Evolutionary conservation across 805 yeast species (phyloP), one percentile per base, ranked within the genome.

Genomic region (Maudiozyma saulgeensis): DNA sequence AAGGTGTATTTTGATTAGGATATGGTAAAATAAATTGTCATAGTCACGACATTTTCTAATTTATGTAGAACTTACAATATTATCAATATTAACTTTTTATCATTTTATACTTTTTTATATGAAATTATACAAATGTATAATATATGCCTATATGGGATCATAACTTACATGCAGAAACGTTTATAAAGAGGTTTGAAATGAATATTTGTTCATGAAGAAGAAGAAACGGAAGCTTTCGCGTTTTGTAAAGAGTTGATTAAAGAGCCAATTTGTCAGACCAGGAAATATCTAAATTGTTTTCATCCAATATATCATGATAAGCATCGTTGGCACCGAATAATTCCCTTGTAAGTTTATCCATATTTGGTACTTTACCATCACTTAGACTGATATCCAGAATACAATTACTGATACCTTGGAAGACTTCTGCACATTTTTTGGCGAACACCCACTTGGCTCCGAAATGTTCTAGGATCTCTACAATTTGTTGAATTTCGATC

Each of bases 391-490:
- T 72, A n/a, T 73, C 76, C 11, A 73, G 58, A n/a, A 74, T 69
- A 13, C 75, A 65, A 46, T 69, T 71, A 46, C 70, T 71, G 42
- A 75, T 69, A 38, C 67, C 69, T 47, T 69, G 67, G 54, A 77
- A 74, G 1, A 75, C 72, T 40, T 64, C 70, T 1, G 75, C 70
- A 47, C 76, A 69, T 53, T 69, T 67, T 32, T 61, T 68, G 6
- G 79, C 78, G 51, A 74, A 68, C 11, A 69, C 65, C 79, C 80
- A 76, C 48, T 68, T 71, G 31, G 64, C 72, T 19, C 76, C 69
- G 54, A 73, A 77, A 45, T 71, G 73, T 47, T 70, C 66, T 40
- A 76, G 54, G 6, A 77, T 69, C 54, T 76, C 80, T 5, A 70
- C 70, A 50, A 73, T 70, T 41, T 72, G 67, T 50, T 70, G 70